phyloP scores from a whole-genome alignment of 1,139 yeast genomes.

The Blastobotrys serpentis region DNA sequence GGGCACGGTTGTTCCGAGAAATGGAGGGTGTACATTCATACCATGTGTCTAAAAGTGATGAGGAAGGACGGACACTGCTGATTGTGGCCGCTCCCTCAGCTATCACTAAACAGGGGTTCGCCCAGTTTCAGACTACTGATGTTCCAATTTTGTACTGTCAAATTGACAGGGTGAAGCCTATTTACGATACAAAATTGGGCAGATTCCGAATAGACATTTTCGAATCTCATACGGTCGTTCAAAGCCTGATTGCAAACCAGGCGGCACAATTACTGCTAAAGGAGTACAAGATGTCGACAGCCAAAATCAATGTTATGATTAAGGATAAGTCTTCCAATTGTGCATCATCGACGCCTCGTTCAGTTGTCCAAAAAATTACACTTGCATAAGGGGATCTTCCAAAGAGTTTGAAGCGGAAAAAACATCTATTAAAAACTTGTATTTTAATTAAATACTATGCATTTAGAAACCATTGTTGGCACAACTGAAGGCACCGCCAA shows the following conservation, averaged over 20 bases:
- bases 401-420: not conserved
- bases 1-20: slow-evolving; percentile 57
- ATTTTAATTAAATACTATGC: not conserved
- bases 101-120: slow-evolving; percentile 58
- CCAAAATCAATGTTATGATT: slow-evolving; percentile 1
- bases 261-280: slow-evolving; percentile 2
- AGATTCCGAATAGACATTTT: slow-evolving; percentile 10
- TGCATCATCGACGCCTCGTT: not conserved
- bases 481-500: slow-evolving; percentile 54
- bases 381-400: not conserved
- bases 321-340: not conserved
- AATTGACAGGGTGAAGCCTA: slow-evolving; percentile 19
- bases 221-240: slow-evolving; percentile 3
- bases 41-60: slow-evolving; percentile 27
- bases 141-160: slow-evolving; percentile 48
- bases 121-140: slow-evolving; percentile 52
- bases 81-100: slow-evolving; percentile 59
- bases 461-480: slow-evolving; percentile 43
- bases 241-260: slow-evolving; percentile 4
- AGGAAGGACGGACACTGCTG: slow-evolving; percentile 38
- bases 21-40: slow-evolving; percentile 54
- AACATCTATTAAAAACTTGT: not conserved
- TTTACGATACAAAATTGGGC: slow-evolving; percentile 14
- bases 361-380: slow-evolving; percentile 1
- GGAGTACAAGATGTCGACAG: not conserved